phyloP scores from a whole-genome alignment of 306 rosid species.

The Fragaria iinumae region DNA sequence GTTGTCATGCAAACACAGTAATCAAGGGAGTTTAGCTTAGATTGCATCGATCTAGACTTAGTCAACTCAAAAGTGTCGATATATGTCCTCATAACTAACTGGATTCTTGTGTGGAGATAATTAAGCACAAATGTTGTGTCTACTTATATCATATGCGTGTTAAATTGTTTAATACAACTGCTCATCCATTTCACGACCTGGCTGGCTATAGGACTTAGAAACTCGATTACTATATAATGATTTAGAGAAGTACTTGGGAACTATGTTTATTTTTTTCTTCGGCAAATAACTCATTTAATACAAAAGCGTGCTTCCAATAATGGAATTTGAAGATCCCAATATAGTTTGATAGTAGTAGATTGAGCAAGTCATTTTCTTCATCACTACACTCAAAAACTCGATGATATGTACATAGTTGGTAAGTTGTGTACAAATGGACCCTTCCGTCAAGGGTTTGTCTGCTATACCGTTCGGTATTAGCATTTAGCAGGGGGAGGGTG shows the following conservation, averaged over 20 bases:
- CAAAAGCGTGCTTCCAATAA: background rate
- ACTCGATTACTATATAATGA: background rate
- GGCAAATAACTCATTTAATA: background rate
- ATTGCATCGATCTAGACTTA: background rate
- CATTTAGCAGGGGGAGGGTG: too few species aligned
- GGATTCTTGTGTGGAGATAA: background rate
- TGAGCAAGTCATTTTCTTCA: background rate
- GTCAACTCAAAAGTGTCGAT: slow-evolving; percentile 41
- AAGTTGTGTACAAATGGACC: too few species aligned
- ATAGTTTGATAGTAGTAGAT: background rate
- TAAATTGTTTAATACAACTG: background rate
- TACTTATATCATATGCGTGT: background rate
- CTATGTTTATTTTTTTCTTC: background rate
- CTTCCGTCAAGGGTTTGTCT: too few species aligned
- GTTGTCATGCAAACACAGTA: slow-evolving; percentile 51
- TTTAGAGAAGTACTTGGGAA: background rate
- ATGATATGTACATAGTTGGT: too few species aligned
- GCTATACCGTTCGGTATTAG: too few species aligned
- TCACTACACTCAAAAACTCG: too few species aligned
- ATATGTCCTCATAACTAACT: slow-evolving; percentile 32
- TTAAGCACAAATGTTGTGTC: background rate
- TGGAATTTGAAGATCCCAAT: background rate
- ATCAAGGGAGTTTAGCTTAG: background rate
- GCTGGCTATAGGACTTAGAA: background rate
- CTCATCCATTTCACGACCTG: background rate